Base-by-base conservation (phyloP, 1,139 yeast species). In the Pichia sp. region DNA sequence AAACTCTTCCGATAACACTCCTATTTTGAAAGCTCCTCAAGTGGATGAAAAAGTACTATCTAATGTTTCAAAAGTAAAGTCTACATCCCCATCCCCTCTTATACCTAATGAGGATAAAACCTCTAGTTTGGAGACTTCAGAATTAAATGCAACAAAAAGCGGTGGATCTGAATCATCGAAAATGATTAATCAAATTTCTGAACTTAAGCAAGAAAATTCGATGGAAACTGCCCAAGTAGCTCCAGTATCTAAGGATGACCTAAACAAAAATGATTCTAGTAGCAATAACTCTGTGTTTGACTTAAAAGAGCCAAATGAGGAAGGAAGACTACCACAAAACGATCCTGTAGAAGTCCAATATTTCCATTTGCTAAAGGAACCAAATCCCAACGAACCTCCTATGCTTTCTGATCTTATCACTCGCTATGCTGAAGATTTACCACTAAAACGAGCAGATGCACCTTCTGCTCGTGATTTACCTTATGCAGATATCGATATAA, bases 401-500 rank as follows among this genome's bases (percentile, higher is more conserved):
- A 51, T 57, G 7, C 43, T 61, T 5, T 45, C 57, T 1, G 45
- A 56, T 1, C 36, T 60, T 43, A 56, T 61, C 17, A 51, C 51
- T 22, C 44, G 52, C 6, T 59, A 52, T 35, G 50, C 59, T 1
- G 34, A 48, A 4, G 48, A 46, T 10, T 20, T 33, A 8, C 42
- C 40, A 17, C 52, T 55, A 8, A 49, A 50, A 43, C 48, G 60
- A 35, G 47, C 53, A 9, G 58, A 56, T 40, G 53, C 54, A 33
- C 43, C 45, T 41, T 44, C 62, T 23, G 45, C 45, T 23, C 44
- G 61, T 35, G 61, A 60, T 38, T 51, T 59, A 32, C 54, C 60
- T 38, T 53, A 62, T 19, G 50, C 55, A n/a, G 53, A 56, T 33
- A 47, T 60, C 4, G 67, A 64, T 44, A 58, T 66, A 6, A 60